Evolutionary conservation across 2,329 filamentous ascomycete species (phyloP), one percentile per base, ranked within the genome.

Genomic region (Seiridium cupressi): DNA sequence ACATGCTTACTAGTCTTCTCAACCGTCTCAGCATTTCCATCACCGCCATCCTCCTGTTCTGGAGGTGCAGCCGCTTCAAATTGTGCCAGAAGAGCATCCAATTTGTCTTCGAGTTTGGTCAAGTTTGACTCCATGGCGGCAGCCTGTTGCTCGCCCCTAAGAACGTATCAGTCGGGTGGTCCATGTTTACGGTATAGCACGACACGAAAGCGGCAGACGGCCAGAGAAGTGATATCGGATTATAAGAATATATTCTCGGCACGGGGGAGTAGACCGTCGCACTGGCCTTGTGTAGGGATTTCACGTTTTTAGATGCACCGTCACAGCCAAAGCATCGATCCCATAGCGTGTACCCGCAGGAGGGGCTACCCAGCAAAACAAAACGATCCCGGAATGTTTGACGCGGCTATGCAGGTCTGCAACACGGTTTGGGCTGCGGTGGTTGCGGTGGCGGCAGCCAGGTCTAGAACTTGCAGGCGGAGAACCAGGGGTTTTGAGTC

Each of bases 81-180:
- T 11, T 68, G 68, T 44, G 69, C 70, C 18, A 74, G 61, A n/a
- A 74, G 59, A 13, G 68, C 70, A 57, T 74, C 71, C 26, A 74
- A 69, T 54, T 67, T 73, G 61, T 59, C 67, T 60, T 74, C 71
- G 10, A 74, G 64, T 44, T 58, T 69, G 46, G 70, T 64, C 49
- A 74, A 66, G 44, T 66, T 70, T 44, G 69, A 69, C 60, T 74
- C 72, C 40, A 74, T 62, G 51, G 69, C 69, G 9, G 70, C 60
- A 42, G 71, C 72, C 55, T 71, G 68, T 58, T 70, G 70, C 61
- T 74, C 72, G 46, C 72, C 71, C 64, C 71, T 74, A 47, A 51
- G 3, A 31, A 51, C 42, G 13, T 26, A 26, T 26, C 18, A 26
- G 18, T 26, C 18, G 18, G 18, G 18, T 26, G 18, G 18, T 26